These are phyloP conservation scores for Didymella pomorum DNA, from an alignment of 2,329 filamentous ascomycete genomes.

Conservation along the genomic window DNA sequence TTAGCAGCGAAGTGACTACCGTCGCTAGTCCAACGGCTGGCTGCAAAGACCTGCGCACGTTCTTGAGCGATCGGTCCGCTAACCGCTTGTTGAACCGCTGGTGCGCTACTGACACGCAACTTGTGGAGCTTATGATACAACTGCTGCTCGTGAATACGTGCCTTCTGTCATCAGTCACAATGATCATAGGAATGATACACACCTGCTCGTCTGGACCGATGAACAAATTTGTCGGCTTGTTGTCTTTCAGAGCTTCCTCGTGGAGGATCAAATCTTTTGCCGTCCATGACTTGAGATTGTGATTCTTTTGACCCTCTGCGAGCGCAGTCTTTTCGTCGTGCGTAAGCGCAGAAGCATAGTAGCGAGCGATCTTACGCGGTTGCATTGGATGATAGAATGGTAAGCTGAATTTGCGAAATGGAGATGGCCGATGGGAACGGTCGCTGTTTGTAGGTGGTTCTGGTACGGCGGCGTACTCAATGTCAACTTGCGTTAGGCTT, in stretches of 20 bases:
- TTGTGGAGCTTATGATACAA: not conserved
- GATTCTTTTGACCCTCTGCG: constrained; percentile 26
- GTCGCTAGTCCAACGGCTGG: constrained; percentile 16
- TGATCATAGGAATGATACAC: constrained; percentile 20
- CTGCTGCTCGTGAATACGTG: constrained; percentile 16
- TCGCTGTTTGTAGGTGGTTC: not conserved
- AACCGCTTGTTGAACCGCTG: not conserved
- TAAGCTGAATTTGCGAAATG: not conserved
- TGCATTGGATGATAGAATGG: not conserved
- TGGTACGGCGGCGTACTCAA: not conserved
- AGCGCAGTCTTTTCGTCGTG: constrained; percentile 28
- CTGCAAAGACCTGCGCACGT: not conserved
- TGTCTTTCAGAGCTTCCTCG: constrained; percentile 19
- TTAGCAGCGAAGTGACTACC: constrained; percentile 21
- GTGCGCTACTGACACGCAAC: not conserved
- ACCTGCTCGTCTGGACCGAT: constrained; percentile 25
- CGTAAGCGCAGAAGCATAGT: constrained; percentile 33
- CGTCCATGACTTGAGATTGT: constrained; percentile 32
- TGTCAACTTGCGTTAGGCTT: not conserved
- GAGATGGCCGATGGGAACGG: not conserved
- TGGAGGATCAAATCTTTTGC: constrained; percentile 16
- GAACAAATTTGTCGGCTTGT: constrained; percentile 20
- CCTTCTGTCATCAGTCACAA: constrained; percentile 11
- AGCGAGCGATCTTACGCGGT: constrained; percentile 18
- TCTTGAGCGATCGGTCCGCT: not conserved